Evolutionary conservation across 202 grass and related monocot species (phyloP).

Genomic region (Eragrostis tef): DNA sequence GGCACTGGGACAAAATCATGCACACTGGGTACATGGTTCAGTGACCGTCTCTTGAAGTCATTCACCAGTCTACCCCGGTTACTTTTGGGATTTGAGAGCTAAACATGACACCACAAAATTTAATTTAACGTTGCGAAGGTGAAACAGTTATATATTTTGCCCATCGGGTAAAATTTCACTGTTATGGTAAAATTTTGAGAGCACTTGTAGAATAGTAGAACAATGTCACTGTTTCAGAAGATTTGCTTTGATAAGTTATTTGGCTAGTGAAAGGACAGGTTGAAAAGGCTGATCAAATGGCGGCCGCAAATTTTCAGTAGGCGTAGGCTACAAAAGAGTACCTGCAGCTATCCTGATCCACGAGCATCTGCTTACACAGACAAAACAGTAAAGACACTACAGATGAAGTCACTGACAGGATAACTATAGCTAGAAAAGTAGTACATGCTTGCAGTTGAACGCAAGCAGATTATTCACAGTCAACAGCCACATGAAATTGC

Average conservation of each 20-base stretch:
- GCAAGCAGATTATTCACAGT: slow-evolving; percentile 46
- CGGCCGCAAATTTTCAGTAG: slow-evolving; percentile 24
- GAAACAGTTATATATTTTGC: neutral
- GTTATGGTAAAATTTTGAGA: neutral
- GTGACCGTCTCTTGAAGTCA: neutral
- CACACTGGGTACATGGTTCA: neutral
- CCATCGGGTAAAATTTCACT: neutral
- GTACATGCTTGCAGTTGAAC: slow-evolving; percentile 36
- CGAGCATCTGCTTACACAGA: slow-evolving; percentile 24
- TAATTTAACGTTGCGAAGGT: neutral
- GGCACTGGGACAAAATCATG: neutral
- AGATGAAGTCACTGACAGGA: slow-evolving; percentile 37
- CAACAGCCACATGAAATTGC: slow-evolving; percentile 30
- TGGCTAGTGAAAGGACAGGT: neutral
- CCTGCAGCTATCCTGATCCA: slow-evolving; percentile 28
- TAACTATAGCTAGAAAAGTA: slow-evolving; percentile 40
- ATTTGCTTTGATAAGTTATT: slow-evolving; percentile 15
- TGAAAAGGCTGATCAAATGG: slow-evolving; percentile 21
- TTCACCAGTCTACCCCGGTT: neutral
- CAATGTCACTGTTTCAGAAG: neutral
- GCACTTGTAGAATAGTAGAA: neutral
- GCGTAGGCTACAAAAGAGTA: slow-evolving; percentile 2
- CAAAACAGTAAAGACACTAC: slow-evolving; percentile 39
- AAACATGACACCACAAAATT: neutral
- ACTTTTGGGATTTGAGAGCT: neutral